phyloP scores from a whole-genome alignment of 2,329 filamentous ascomycete species.

The Verticillium isaacii region DNA sequence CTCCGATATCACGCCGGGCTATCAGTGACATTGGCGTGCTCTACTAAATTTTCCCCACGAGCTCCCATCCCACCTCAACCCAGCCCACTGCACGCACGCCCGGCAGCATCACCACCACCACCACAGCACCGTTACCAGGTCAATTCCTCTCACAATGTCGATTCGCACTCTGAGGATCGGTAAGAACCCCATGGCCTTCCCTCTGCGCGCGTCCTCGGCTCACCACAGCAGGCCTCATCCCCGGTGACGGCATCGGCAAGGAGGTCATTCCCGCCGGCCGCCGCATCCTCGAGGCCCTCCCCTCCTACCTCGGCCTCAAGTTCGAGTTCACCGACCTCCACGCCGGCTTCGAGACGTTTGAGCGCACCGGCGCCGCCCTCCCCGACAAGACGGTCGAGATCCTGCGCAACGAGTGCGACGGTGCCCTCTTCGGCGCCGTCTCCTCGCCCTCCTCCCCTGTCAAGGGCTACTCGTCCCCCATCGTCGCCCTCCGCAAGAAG shows the following conservation, averaged over 20 bases:
- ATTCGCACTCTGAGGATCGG: slow-evolving; percentile 37
- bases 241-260: slow-evolving; percentile 95
- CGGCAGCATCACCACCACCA: neutral
- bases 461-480: slow-evolving; percentile 92
- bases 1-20: neutral
- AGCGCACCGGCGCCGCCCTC: slow-evolving; percentile 80
- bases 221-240: slow-evolving; percentile 72
- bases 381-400: slow-evolving; percentile 86
- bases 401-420: slow-evolving; percentile 89
- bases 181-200: slow-evolving; percentile 12
- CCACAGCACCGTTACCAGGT: neutral
- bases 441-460: slow-evolving; percentile 86
- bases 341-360: slow-evolving; percentile 90
- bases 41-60: neutral
- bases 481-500: slow-evolving; percentile 92
- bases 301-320: slow-evolving; percentile 82
- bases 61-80: neutral
- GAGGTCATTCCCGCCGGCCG: slow-evolving; percentile 96
- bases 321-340: slow-evolving; percentile 93
- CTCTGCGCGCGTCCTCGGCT: neutral
- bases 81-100: neutral
- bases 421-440: slow-evolving; percentile 93
- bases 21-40: neutral
- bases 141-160: slow-evolving; percentile 27
- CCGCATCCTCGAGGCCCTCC: slow-evolving; percentile 86